Percentiles rank a stretch among this genome's conserved stretches.
Conservation (phyloP, 1,284 basidiomycete genomes). For the Mycocalia duriaeana region DNA sequence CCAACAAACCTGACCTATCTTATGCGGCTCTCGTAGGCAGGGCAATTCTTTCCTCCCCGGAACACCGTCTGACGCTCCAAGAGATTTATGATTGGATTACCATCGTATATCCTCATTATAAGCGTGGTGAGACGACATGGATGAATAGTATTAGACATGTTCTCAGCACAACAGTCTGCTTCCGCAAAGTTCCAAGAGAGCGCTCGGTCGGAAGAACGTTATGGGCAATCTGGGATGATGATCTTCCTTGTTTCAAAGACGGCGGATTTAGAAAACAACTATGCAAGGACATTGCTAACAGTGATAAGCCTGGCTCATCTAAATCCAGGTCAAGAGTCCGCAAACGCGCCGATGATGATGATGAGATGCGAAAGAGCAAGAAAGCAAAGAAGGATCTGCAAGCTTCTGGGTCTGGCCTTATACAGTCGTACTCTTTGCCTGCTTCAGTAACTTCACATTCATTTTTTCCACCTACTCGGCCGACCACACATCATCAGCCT, state of each 20-base stretch:
- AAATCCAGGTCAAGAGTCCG: slow-evolving; percentile 29
- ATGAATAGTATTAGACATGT: slow-evolving; percentile 90
- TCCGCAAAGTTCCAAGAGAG: slow-evolving; percentile 66
- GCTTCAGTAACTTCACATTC: slow-evolving; percentile 39
- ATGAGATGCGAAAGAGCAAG: slow-evolving; percentile 40
- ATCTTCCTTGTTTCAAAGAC: slow-evolving; percentile 63
- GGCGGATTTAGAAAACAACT: slow-evolving; percentile 68
- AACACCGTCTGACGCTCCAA: slow-evolving; percentile 84
- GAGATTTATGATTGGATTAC: slow-evolving; percentile 97
- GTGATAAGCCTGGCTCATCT: slow-evolving; percentile 33
- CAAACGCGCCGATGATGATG: slow-evolving; percentile 36
- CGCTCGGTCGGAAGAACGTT: slow-evolving; percentile 65
- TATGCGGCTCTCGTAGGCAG: slow-evolving; percentile 96
- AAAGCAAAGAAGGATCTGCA: slow-evolving; percentile 37
- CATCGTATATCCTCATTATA: slow-evolving; percentile 90
- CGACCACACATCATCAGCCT: slow-evolving; percentile 63
- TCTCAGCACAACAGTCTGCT: slow-evolving; percentile 76
- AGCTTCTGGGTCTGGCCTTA: slow-evolving; percentile 8
- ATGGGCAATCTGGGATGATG: slow-evolving; percentile 74
- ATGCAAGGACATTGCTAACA: slow-evolving; percentile 57
- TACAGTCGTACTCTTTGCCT: slow-evolving; percentile 23
- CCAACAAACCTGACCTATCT: slow-evolving; percentile 75
- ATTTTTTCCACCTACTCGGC: slow-evolving; percentile 48
- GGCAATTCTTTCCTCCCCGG: slow-evolving; percentile 82
- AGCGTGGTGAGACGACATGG: slow-evolving; percentile 92